Evolutionary conservation across 2,329 filamentous ascomycete species (phyloP), one percentile per base, ranked within the genome.

Genomic region (Knufia fluminis): DNA sequence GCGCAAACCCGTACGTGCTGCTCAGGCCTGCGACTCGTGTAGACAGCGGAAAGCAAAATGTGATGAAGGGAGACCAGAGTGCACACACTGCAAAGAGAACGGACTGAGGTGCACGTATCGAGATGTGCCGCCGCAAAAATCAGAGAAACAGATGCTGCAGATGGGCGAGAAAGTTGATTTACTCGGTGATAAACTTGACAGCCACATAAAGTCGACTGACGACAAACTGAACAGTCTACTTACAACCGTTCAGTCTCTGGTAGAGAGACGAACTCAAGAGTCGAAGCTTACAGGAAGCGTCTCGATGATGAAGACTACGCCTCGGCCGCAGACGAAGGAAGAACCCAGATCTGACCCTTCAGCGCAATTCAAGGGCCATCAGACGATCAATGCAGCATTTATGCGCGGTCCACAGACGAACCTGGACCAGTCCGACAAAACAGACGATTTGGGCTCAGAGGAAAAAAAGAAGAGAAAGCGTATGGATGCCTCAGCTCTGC

Each of bases 81-180:
- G 88, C 62, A 87, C 83, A 35, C 80, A 82, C 60, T 98, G 92
- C 66, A 85, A 84, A 60, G 90, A 97, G 59, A 94, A 94, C 64
- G 82, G 78, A 56, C 76, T 88, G 28, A 77, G 82, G 47, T 98
- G 87, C 71, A 83, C 86, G 66, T 97, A 96, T 66, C 82, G 90
- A 57, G 91, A 96, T 62, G 85, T 92, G 4, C 85, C 88, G 20
- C 88, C 88, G 14, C 92, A 94, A 62, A 91, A 94, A 86, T 94
- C 75, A 65, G 84, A 60, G 43, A 57, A 57, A 32, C 56, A 60
- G 46, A 55, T 56, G 14, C 48, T 59, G 16, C 46, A 50, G 17
- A 59, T 59, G 19, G 55, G 51, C 17, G 46, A 54, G 16, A 51
- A 56, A 41, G 46, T 60, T 22, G 55, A 58, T 17, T 24, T 48